These are phyloP conservation scores for Camellia japonica DNA, from an alignment of 148 eudicot species.

Conservation along the genomic window DNA sequence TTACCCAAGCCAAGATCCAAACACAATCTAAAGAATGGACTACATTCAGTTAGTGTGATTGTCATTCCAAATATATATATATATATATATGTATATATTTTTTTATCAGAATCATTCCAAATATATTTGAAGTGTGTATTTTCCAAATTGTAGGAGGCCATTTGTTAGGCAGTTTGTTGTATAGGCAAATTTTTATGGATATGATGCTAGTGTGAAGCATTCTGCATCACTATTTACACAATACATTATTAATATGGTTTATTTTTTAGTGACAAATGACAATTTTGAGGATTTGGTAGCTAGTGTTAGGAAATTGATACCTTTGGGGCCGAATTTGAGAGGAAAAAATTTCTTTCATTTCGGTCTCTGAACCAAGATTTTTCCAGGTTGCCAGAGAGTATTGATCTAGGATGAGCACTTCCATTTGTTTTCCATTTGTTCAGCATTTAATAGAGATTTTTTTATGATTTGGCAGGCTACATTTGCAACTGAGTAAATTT, in stretches of 20 bases:
- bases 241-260: no score
- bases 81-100: no score
- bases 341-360: background rate
- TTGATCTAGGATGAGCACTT: background rate
- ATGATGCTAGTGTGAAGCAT: no score
- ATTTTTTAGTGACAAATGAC: no score
- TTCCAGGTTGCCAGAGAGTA: no score
- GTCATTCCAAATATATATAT: no score
- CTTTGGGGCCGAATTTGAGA: background rate
- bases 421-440: background rate
- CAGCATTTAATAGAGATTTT: background rate
- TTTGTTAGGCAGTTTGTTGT: background rate
- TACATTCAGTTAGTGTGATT: no score
- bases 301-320: no score
- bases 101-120: background rate
- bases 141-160: background rate
- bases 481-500: background rate
- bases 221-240: no score
- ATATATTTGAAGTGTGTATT: background rate
- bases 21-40: no score
- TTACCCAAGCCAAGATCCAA: no score
- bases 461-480: background rate
- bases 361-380: background rate
- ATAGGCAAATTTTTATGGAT: background rate
- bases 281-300: no score